Percentiles rank a stretch among this genome's conserved stretches.
Evolutionary conservation across 192 early-diverging fungal species (phyloP).

Genomic region (Hyaloraphidium curvatum): DNA sequence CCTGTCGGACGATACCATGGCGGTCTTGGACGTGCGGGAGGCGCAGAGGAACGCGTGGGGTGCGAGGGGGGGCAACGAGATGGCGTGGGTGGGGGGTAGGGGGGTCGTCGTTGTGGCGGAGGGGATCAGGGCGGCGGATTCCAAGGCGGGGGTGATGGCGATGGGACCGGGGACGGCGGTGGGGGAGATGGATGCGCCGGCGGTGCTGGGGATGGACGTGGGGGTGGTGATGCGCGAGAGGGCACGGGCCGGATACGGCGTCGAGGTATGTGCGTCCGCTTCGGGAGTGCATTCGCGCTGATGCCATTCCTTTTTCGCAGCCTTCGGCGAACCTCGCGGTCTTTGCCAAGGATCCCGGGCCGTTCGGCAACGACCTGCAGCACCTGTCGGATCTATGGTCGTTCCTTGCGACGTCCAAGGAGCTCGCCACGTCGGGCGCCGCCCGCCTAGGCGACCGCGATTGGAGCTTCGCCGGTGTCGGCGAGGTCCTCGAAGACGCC

Average conservation of each 20-base stretch:
- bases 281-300: no score
- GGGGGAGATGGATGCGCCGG: neutral
- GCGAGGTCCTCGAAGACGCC: neutral
- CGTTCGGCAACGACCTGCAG: slow-evolving; percentile 13
- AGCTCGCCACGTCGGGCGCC: neutral
- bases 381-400: no score
- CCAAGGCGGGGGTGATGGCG: neutral
- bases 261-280: no score
- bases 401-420: neutral
- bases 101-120: slow-evolving; percentile 9
- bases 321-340: no score
- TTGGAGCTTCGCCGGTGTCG: neutral
- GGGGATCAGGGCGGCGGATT: slow-evolving; percentile 9
- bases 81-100: slow-evolving; percentile 20
- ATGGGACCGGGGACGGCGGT: neutral
- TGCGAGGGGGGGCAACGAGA: slow-evolving; percentile 27
- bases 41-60: slow-evolving; percentile 28
- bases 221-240: slow-evolving; percentile 61
- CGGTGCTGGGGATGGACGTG: slow-evolving; percentile 34
- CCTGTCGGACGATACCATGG: slow-evolving; percentile 29
- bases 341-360: slow-evolving; percentile 29
- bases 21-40: slow-evolving; percentile 28
- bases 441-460: neutral
- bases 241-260: slow-evolving; percentile 53
- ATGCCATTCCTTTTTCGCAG: no score